Base-by-base conservation (phyloP, 768 basidiomycete species). In the Rhodotorula graminis region DNA sequence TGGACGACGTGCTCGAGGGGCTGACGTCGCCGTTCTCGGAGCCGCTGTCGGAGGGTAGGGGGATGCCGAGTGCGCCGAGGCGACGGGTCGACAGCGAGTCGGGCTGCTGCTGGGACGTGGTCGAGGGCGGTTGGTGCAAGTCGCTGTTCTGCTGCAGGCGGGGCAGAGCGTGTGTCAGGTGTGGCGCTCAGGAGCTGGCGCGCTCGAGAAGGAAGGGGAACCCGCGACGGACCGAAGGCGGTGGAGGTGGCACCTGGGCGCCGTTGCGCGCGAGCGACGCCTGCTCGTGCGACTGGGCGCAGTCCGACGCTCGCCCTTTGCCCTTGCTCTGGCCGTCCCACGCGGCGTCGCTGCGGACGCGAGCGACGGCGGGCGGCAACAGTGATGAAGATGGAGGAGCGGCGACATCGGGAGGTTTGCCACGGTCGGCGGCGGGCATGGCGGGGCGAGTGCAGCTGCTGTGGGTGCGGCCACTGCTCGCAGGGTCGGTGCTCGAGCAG, bases 31-130 rank as follows among this genome's bases (percentile, higher is more conserved):
- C 61, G 31, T 49, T 59, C 0, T 61, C 60, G 3, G 64, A 59
- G 14, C 40, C 50, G 50, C 27, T 27, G 25, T 52, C 50, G 50
- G 50, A 52, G 0, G 69, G 55, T 27, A 61, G 59, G 5, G 70
- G 70, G 47, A 71, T 71, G 4, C 70, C 70, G 18, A 71, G 49
- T 0, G 49, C 27, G 19, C 70, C 70, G 33, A 71, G 16, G 10
- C 61, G 40, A 5, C 65, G 64, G 3, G 65, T 31, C 19, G 56
- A 53, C 25, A 57, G 11, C 56, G 56, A 37, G 33, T 8, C 23
- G 9, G 11, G 33, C 23, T 3, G 58, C 33, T 42, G 37, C 21
- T 15, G 57, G 19, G 49, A 50, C 18, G 49, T 23, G 50, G 23
- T 25, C 2, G 50, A 52, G 3, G 50, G 47, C 47, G 27, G 23